Conservation (phyloP, 2,329 filamentous ascomycete genomes). For the Ceratocystis diversiconidia region DNA sequence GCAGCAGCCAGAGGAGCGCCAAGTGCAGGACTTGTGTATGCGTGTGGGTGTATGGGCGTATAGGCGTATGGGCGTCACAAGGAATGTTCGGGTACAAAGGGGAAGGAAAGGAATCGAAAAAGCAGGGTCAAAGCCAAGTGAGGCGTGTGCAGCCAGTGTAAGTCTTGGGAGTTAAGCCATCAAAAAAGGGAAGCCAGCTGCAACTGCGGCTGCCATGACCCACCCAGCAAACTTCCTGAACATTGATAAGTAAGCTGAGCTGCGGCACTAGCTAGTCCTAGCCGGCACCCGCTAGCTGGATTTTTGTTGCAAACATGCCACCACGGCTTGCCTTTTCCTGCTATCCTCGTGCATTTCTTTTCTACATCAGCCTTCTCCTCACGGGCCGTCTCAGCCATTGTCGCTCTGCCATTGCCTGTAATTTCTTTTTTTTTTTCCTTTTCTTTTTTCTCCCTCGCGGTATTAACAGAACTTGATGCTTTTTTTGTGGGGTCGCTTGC, state of each 20-base stretch:
- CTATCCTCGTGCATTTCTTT: not conserved
- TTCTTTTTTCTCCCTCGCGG: not conserved
- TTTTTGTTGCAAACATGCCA: not conserved
- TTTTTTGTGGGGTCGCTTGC: not conserved
- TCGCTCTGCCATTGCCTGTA: not conserved
- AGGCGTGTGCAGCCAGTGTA: conserved; percentile 1
- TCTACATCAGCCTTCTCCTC: not conserved
- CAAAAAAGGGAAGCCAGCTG: not conserved
- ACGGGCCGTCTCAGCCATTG: not conserved
- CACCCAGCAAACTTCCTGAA: not conserved
- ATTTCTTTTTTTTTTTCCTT: not conserved
- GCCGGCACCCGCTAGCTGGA: too few species aligned
- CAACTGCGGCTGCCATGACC: not conserved
- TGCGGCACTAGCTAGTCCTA: not conserved
- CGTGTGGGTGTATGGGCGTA: too few species aligned
- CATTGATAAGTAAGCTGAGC: not conserved
- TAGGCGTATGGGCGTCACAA: conserved; percentile 1
- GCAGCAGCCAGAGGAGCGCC: not conserved
- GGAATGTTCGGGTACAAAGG: conserved; percentile 8
- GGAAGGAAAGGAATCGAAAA: conserved; percentile 5
- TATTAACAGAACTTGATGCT: not conserved
- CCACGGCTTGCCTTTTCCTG: not conserved
- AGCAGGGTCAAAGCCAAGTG: not conserved
- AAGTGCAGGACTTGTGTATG: not conserved
- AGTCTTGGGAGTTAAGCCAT: conserved; percentile 2